phyloP scores from a whole-genome alignment of 768 basidiomycete species.

The Pleurotus platypus region DNA sequence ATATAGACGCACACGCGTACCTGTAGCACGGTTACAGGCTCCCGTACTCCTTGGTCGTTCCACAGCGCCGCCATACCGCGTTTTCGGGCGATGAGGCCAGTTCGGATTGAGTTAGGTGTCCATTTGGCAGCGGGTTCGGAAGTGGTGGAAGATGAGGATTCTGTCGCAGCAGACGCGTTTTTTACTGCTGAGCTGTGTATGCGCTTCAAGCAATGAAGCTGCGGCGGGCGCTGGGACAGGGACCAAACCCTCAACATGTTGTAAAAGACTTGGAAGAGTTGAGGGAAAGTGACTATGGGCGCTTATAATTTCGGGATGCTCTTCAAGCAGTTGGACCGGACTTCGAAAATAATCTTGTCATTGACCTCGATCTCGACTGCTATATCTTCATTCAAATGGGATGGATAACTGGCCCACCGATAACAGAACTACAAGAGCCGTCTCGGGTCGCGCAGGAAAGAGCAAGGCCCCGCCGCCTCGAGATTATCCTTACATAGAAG shows the following conservation, averaged over 20 bases:
- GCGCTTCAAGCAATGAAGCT: constrained; percentile 7
- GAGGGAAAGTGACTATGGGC: not conserved
- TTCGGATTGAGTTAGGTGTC: constrained; percentile 82
- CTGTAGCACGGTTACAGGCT: constrained; percentile 94
- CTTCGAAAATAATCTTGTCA: not conserved
- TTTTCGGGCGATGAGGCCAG: constrained; percentile 92
- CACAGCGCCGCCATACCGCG: constrained; percentile 94
- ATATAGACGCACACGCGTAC: constrained; percentile 35
- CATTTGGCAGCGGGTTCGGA: constrained; percentile 53
- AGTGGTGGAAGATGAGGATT: constrained; percentile 16
- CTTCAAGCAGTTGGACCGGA: not conserved
- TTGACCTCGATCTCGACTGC: not conserved
- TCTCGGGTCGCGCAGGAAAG: constrained; percentile 17
- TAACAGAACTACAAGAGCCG: constrained; percentile 27
- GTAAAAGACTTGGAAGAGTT: not conserved
- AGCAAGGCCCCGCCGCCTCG: constrained; percentile 23
- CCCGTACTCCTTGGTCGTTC: constrained; percentile 83
- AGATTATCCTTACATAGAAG: constrained; percentile 52
- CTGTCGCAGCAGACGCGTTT: constrained; percentile 24
- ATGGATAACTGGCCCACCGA: constrained; percentile 74
- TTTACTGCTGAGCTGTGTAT: constrained; percentile 41
- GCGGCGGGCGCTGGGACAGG: not conserved
- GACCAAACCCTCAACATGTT: constrained; percentile 4
- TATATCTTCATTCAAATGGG: constrained; percentile 44
- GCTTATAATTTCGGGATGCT: constrained; percentile 1